Base-by-base conservation (phyloP, 2,329 filamentous ascomycete species). In the Neofusicoccum ribis region DNA sequence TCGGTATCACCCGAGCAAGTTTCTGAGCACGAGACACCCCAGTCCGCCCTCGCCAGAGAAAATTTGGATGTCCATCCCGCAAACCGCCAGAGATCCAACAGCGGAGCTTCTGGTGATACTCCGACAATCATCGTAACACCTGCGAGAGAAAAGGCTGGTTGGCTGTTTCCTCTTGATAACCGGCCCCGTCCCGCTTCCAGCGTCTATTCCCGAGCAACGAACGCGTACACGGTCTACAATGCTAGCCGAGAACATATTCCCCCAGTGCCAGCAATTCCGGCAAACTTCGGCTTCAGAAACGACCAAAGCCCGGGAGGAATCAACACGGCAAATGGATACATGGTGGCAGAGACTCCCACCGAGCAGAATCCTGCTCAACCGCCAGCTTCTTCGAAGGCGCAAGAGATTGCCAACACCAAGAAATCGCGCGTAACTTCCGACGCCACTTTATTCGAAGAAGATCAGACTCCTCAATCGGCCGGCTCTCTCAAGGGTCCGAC, bases 391-490 rank as follows among this genome's bases (percentile, higher is more conserved):
- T 81, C 64, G 72, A 77, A 65, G 27, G 56, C 54, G 6, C 81
- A 82, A 43, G 82, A 86, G n/a, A 81, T 85, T 2, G 83, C 86
- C 20, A 78, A 80, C 23, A 78, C 81, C 27, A 80, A 77, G 6
- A 77, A 79, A 70, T 73, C 78, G 52, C 73, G 77, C 0, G 76
- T 79, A 5, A 81, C 79, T 44, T 89, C 87, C 0, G 86, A 87
- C 0, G 86, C 83, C 65, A 91, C 89, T 0, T 80, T 90, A 1
- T 91, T 91, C 68, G 89, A 91, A 71, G 89, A 91, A 72, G 89
- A 91, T 67, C 85, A 85, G 31, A 73, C 71, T 7, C 74, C 77
- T 43, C 27, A 44, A n/a, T 58, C 67, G 3, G 44, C 65, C 27
- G 56, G 58, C 31, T 23, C 58, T 14, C 44, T 58, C 14, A 51